Conservation (phyloP, 2,329 filamentous ascomycete genomes). For the Lasiodiplodia gonubiensis region DNA sequence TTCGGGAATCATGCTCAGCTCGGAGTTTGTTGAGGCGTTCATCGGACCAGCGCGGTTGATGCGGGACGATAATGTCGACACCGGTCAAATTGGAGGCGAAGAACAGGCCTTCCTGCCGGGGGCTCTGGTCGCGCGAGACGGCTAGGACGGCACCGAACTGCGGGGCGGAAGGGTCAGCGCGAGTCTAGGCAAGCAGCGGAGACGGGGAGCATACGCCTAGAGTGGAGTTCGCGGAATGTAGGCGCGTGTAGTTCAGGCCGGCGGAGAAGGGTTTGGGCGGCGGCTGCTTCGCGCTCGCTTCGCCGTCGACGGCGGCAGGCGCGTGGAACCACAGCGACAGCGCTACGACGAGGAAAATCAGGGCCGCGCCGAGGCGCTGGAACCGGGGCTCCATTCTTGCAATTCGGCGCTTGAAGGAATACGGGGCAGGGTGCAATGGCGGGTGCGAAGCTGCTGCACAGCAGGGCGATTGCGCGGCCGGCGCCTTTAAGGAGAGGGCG, state of each 20-base stretch:
- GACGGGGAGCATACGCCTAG: conserved; percentile 32
- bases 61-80: conserved; percentile 46
- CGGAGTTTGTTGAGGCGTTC: conserved; percentile 40
- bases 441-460: background rate
- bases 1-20: conserved; percentile 36
- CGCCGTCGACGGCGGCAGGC: background rate
- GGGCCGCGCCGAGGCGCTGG: conserved; percentile 22
- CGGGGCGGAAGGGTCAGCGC: background rate
- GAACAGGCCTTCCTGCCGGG: conserved; percentile 42
- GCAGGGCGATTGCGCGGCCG: background rate
- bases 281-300: conserved; percentile 12
- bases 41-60: conserved; percentile 47
- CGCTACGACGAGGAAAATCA: conserved; percentile 20
- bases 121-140: conserved; percentile 43
- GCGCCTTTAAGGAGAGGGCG: conserved; percentile 12
- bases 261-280: conserved; percentile 14
- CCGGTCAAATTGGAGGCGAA: conserved; percentile 47
- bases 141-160: conserved; percentile 49
- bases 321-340: conserved; percentile 22
- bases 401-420: conserved; percentile 11
- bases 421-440: conserved; percentile 11
- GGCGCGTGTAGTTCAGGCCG: conserved; percentile 25
- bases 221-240: conserved; percentile 34
- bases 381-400: conserved; percentile 26
- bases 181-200: background rate